Percentiles rank a stretch among this genome's conserved stretches.
These are phyloP conservation scores for Metarhizium brunneum DNA, from an alignment of 2,329 filamentous ascomycete species.

Conservation along the genomic window DNA sequence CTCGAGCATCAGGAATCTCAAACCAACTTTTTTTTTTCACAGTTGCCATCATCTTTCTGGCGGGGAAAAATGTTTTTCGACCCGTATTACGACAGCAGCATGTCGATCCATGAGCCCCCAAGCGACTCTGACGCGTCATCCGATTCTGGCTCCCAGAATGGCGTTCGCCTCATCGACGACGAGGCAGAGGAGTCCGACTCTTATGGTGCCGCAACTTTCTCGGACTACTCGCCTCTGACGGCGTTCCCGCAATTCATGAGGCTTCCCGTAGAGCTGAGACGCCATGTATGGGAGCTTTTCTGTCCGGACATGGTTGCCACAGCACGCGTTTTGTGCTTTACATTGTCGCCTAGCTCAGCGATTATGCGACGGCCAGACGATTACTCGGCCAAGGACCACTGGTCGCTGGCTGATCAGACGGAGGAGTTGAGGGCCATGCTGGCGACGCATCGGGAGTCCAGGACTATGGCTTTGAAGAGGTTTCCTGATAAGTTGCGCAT, in stretches of 20 bases:
- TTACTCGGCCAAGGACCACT: slow-evolving; percentile 12
- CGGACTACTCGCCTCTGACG: background rate
- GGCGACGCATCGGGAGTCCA: slow-evolving; percentile 26
- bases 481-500: slow-evolving; percentile 25
- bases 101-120: slow-evolving; percentile 2
- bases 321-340: slow-evolving; percentile 14
- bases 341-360: background rate
- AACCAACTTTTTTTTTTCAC: background rate
- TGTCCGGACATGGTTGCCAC: slow-evolving; percentile 17
- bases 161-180: slow-evolving; percentile 5
- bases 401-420: slow-evolving; percentile 19
- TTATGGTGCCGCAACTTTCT: background rate
- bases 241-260: slow-evolving; percentile 15
- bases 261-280: slow-evolving; percentile 25
- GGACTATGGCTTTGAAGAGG: slow-evolving; percentile 18
- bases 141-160: background rate
- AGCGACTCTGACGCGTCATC: slow-evolving; percentile 3
- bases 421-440: slow-evolving; percentile 19
- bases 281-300: slow-evolving; percentile 23
- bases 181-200: slow-evolving; percentile 8
- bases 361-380: slow-evolving; percentile 6
- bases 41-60: background rate
- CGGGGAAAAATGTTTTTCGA: background rate
- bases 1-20: background rate
- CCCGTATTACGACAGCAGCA: background rate